Conservation (phyloP, 2,329 filamentous ascomycete species). For the Aurifilum marmelostoma region DNA sequence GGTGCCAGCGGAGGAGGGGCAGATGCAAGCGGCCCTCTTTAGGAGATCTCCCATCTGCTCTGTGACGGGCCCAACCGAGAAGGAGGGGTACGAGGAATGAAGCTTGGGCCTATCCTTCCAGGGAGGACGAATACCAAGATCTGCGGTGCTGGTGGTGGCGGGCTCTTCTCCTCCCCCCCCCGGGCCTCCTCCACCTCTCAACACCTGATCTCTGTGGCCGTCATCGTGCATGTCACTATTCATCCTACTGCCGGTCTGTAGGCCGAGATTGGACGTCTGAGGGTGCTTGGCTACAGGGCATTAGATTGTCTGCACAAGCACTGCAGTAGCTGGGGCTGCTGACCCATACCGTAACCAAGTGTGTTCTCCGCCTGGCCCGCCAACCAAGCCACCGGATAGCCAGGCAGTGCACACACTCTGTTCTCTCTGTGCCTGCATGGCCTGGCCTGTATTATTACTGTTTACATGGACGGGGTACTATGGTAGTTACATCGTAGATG, state of each 20-base stretch:
- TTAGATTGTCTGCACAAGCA: neutral
- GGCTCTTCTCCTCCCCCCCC: neutral
- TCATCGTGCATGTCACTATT: constrained; percentile 13
- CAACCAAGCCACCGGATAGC: neutral
- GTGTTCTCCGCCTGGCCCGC: neutral
- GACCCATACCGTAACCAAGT: neutral
- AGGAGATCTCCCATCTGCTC: constrained; percentile 1
- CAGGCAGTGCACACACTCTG: neutral
- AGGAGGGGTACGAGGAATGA: constrained; percentile 15
- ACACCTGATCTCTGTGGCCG: constrained; percentile 12
- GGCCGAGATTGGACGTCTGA: constrained; percentile 11
- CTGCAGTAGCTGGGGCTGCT: neutral
- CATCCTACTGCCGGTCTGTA: constrained; percentile 8
- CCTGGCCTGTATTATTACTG: neutral
- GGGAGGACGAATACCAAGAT: constrained; percentile 5
- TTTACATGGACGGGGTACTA: constrained; percentile 1
- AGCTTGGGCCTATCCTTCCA: constrained; percentile 12
- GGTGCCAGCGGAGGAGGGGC: constrained; percentile 13
- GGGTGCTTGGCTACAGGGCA: constrained; percentile 5
- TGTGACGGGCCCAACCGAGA: constrained; percentile 17
- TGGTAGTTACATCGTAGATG: neutral
- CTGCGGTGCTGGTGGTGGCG: neutral
- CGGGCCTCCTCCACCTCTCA: too few species aligned
- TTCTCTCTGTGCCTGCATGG: neutral
- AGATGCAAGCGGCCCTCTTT: constrained; percentile 11